phyloP scores from a whole-genome alignment of 2,329 filamentous ascomycete species.

The Fusarium sp. region DNA sequence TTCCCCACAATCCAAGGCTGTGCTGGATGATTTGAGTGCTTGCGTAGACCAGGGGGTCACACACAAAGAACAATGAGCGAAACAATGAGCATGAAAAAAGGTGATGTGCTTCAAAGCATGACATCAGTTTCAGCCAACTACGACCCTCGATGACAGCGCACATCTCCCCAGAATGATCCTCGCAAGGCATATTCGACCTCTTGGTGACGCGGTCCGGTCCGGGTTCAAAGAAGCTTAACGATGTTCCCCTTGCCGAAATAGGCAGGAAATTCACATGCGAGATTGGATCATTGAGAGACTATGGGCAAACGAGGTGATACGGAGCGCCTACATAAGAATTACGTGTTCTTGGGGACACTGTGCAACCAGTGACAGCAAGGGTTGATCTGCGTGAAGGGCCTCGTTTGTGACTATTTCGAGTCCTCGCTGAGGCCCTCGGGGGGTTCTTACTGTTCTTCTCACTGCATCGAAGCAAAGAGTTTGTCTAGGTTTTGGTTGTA shows the following conservation, averaged over 20 bases:
- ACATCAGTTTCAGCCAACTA: conserved; percentile 42
- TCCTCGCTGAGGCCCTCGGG: background rate
- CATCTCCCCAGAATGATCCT: conserved; percentile 28
- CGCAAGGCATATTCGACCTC: conserved; percentile 21
- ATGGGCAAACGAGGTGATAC: conserved; percentile 1
- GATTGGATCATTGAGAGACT: conserved; percentile 2
- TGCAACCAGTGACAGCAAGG: background rate
- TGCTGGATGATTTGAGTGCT: conserved; percentile 20
- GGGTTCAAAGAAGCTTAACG: conserved; percentile 32
- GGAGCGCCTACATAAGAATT: conserved; percentile 2
- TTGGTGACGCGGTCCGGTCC: conserved; percentile 20
- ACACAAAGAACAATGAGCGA: background rate
- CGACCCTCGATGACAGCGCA: conserved; percentile 22
- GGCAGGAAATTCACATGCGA: conserved; percentile 26
- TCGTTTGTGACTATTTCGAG: background rate
- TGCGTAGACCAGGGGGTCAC: conserved; percentile 2
- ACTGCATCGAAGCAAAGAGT: background rate
- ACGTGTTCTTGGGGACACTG: background rate
- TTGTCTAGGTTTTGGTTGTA: background rate
- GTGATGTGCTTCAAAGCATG: conserved; percentile 19
- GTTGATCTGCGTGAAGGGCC: background rate
- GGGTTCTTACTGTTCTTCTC: background rate
- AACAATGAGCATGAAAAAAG: background rate
- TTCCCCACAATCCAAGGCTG: conserved; percentile 41
- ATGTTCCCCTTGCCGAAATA: conserved; percentile 18